phyloP scores from a whole-genome alignment of 495 filamentous ascomycete species.

The Lophium mytilinum region DNA sequence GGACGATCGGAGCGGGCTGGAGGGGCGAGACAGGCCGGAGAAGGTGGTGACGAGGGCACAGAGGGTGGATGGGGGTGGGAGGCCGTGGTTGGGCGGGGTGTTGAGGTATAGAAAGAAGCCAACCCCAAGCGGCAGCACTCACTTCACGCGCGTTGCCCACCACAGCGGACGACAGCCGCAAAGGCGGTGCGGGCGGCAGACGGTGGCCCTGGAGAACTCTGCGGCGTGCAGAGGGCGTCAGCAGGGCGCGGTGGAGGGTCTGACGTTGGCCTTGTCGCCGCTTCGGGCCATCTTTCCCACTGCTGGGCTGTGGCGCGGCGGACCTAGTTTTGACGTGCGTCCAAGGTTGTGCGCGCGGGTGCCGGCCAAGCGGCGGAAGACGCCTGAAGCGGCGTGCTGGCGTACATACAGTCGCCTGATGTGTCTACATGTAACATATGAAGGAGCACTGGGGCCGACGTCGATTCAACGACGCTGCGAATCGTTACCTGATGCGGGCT shows the following conservation, averaged over 20 bases:
- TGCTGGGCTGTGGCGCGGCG: conserved; percentile 3
- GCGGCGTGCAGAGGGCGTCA: conserved; percentile 4
- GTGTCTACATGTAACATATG: conserved; percentile 1
- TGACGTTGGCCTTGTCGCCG: conserved; percentile 4
- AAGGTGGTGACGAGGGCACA: conserved; percentile 22
- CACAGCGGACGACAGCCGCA: neutral
- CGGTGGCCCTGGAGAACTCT: neutral
- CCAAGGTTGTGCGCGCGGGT: conserved; percentile 1
- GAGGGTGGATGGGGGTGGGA: conserved; percentile 5
- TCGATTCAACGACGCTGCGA: conserved; percentile 17
- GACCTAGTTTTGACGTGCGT: conserved; percentile 20
- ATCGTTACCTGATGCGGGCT: conserved; percentile 17
- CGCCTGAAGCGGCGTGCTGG: neutral
- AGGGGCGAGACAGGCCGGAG: conserved; percentile 5
- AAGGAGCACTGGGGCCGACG: neutral
- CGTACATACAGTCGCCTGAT: conserved; percentile 9
- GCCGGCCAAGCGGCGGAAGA: conserved; percentile 1
- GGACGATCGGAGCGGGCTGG: conserved; percentile 17
- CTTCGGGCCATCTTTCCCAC: conserved; percentile 11
- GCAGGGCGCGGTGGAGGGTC: conserved; percentile 9
- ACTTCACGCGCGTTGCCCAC: too few species aligned
- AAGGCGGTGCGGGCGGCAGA: neutral
- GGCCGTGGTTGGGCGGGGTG: too few species aligned
- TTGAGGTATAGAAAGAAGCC: too few species aligned
- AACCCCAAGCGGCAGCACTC: too few species aligned